These are phyloP conservation scores for Rutstroemia sp. DNA, from an alignment of 2,329 filamentous ascomycete species.

Conservation along the genomic window DNA sequence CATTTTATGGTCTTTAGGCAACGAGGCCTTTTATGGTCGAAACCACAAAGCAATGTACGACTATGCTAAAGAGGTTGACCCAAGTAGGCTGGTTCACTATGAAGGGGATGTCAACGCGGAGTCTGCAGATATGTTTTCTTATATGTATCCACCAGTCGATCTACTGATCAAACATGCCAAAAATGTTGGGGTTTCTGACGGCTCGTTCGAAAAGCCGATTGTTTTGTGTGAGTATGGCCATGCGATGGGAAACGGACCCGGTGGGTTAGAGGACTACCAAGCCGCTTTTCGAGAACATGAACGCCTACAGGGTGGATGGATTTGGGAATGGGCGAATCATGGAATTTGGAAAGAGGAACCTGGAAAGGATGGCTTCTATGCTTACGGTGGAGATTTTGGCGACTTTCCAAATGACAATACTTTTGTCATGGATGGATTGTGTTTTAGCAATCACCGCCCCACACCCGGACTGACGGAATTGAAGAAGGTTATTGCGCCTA, in stretches of 20 bases:
- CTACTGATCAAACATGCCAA: constrained; percentile 31
- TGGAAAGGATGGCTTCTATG: constrained; percentile 41
- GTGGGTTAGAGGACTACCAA: constrained; percentile 61
- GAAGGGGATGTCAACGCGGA: constrained; percentile 45
- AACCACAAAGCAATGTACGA: constrained; percentile 64
- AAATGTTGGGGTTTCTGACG: constrained; percentile 39
- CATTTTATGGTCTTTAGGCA: constrained; percentile 67
- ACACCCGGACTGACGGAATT: constrained; percentile 49
- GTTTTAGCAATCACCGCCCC: constrained; percentile 46
- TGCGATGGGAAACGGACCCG: constrained; percentile 71
- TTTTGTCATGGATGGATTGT: constrained; percentile 56
- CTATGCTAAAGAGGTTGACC: constrained; percentile 42
- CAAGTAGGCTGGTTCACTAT: constrained; percentile 47
- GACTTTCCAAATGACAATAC: constrained; percentile 52
- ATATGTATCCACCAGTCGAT: constrained; percentile 46
- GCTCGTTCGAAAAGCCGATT: constrained; percentile 43
- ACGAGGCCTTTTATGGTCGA: constrained; percentile 64
- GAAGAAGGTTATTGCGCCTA: constrained; percentile 51
- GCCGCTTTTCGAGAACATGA: constrained; percentile 42
- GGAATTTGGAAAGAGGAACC: constrained; percentile 40
- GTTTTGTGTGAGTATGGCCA: constrained; percentile 52
- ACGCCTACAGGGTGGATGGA: constrained; percentile 34
- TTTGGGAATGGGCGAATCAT: constrained; percentile 62
- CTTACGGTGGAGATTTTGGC: constrained; percentile 56
- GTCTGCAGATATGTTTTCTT: constrained; percentile 47